Evolutionary conservation across 2,329 filamentous ascomycete species (phyloP), one percentile per base, ranked within the genome.

Genomic region (Ascochyta koolunga): DNA sequence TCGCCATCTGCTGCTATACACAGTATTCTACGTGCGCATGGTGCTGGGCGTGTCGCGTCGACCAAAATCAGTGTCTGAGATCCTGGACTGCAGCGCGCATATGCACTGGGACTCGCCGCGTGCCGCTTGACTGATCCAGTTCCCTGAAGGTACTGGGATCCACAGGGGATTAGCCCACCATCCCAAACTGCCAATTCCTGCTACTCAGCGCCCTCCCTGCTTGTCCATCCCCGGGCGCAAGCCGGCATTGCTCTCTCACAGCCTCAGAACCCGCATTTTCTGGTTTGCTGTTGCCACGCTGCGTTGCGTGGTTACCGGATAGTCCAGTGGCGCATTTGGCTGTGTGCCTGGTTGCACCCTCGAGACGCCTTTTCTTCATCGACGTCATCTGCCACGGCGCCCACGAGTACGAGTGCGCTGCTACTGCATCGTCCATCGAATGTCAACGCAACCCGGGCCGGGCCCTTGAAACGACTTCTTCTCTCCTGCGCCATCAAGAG

Each of bases 141-240:
- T 48, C 51, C 51, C n/a, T 45, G 40, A 54, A 11, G 18, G n/a
- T 27, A 24, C 39, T 31, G 31, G 45, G 51, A 44, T 54, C 45
- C 51, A 49, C 40, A 49, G 38, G 50, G 50, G 29, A 45, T 40
- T 36, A 48, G 51, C 51, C 51, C 51, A 54, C 51, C 51, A 45
- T 51, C 35, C 31, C 40, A 43, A 33, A 21, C 18, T 38, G 42
- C 38, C 45, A 54, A 49, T 45, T 54, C 51, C 33, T 27, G 40
- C 45, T 50, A 41, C 51, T 9, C 35, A 50, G 45, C 51, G 45
- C 35, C 36, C 44, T 45, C 51, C 40, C 19, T 22, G 40, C 45
- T 41, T 48, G 21, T 41, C 39, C 40, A 49, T 35, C 38, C 21
- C 27, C 31, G 44, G 50, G 50, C 49, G 49, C 41, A 52, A 46